Evolutionary conservation across 2,329 filamentous ascomycete species (phyloP).

Genomic region (Colletotrichum zoysiae): DNA sequence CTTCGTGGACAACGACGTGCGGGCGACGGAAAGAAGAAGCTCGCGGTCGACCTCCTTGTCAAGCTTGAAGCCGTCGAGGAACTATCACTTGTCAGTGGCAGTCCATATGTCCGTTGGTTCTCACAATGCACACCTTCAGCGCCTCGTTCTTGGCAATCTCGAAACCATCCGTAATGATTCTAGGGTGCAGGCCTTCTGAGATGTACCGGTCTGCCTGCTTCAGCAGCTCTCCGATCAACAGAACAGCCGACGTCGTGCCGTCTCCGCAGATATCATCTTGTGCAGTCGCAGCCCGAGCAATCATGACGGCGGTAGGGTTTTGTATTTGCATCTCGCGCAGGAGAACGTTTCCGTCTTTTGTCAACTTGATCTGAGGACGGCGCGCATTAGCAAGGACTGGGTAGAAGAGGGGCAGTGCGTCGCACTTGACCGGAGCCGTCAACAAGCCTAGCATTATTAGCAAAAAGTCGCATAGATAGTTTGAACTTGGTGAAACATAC

Average conservation of each 20-base stretch:
- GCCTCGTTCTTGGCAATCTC: slow-evolving; percentile 96
- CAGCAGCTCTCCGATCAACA: slow-evolving; percentile 94
- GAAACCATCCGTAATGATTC: slow-evolving; percentile 97
- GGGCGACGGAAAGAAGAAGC: slow-evolving; percentile 90
- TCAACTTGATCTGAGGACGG: slow-evolving; percentile 86
- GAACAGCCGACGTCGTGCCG: slow-evolving; percentile 95
- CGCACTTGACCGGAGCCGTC: slow-evolving; percentile 77
- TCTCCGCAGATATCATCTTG: slow-evolving; percentile 99
- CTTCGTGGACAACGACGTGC: slow-evolving; percentile 95
- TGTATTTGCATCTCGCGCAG: slow-evolving; percentile 91
- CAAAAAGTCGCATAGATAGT: slow-evolving; percentile 25
- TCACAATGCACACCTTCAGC: slow-evolving; percentile 72
- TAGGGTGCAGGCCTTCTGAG: slow-evolving; percentile 93
- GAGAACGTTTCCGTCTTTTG: slow-evolving; percentile 96
- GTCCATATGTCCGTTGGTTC: neutral
- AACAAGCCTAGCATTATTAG: slow-evolving; percentile 67
- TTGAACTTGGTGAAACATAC: slow-evolving; percentile 59
- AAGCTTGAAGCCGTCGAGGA: slow-evolving; percentile 95
- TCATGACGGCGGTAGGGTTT: slow-evolving; percentile 95
- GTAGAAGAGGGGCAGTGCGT: slow-evolving; percentile 41
- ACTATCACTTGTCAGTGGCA: slow-evolving; percentile 63
- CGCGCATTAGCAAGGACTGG: slow-evolving; percentile 32
- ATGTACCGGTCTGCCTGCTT: slow-evolving; percentile 99
- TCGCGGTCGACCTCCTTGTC: slow-evolving; percentile 90
- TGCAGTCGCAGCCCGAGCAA: slow-evolving; percentile 87